phyloP scores from a whole-genome alignment of 306 rosid genomes.

The Acacia melanoxylon region DNA sequence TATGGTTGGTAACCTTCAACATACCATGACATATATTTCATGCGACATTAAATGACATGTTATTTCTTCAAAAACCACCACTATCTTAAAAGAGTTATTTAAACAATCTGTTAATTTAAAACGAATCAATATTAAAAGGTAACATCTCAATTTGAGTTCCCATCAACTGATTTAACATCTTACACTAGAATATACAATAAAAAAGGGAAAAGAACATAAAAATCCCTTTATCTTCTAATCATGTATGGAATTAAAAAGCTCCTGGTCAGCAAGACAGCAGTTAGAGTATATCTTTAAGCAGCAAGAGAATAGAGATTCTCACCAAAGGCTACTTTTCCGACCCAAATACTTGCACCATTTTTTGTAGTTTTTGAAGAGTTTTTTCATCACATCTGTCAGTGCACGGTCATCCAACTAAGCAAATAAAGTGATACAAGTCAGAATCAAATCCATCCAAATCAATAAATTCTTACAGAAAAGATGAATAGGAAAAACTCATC shows the following conservation, averaged over 20 bases:
- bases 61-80: slow-evolving; percentile 7
- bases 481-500: not conserved
- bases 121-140: slow-evolving; percentile 18
- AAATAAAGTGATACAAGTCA: slow-evolving; percentile 41
- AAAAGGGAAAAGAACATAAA: slow-evolving; percentile 8
- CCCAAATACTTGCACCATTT: slow-evolving; percentile 99
- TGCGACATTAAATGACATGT: not conserved
- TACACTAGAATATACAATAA: slow-evolving; percentile 21
- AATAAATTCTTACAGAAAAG: slow-evolving; percentile 5
- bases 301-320: slow-evolving; percentile 32
- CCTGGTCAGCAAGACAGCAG: not conserved
- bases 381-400: slow-evolving; percentile 94
- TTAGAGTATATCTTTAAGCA: slow-evolving; percentile 16
- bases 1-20: slow-evolving; percentile 93
- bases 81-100: not conserved
- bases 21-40: slow-evolving; percentile 14
- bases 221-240: not conserved
- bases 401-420: slow-evolving; percentile 96
- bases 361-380: slow-evolving; percentile 94
- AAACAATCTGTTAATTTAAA: slow-evolving; percentile 12
- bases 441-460: slow-evolving; percentile 7
- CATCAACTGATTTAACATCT: not conserved
- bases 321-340: slow-evolving; percentile 99
- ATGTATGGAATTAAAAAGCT: not conserved
- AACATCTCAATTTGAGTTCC: slow-evolving; percentile 19